Base-by-base conservation (phyloP, 1,284 basidiomycete genomes). In the Schizophyllum amplum region DNA sequence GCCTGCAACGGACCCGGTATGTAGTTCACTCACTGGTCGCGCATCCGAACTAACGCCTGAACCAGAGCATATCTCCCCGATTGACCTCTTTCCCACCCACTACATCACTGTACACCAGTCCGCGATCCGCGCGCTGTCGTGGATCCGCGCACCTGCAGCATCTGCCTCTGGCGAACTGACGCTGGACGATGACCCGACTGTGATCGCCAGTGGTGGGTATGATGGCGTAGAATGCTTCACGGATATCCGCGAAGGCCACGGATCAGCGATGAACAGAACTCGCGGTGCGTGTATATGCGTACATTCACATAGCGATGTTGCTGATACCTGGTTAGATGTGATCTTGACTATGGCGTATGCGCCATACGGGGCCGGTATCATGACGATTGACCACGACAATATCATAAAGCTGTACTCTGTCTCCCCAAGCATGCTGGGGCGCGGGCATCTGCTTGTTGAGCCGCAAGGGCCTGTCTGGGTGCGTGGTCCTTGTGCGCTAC, bases 391-490 rank as follows among this genome's bases (percentile, higher is more conserved):
- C 65, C 84, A 88, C 61, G 88, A 92, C 61, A 88, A 88, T 63
- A 81, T 79, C 4, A 77, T 91, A 55, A 92, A 91, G 68, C 78
- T 79, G 1, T 90, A 85, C 67, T 83, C 86, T 4, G 71, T 85
- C 1, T 81, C 83, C 3, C 85, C 88, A 1, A 79, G 76, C 60
- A 86, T 87, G 78, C 74, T 92, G 4, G 90, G 87, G 17, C 75
- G 84, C 53, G 90, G 89, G 0, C 87, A 89, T 68, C 75, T 77
- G 7, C 65, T 90, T 47, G 69, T 90, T 60, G 87, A 91, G 61
- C 82, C 86, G 0, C 75, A 79, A 23, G 92, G 92, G 0, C 86
- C 91, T 13, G 78, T 91, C 58, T 92, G 88, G 89, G 93, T 93
- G 64, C 57, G 79, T 68, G 0, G 27, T 33, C 17, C 21, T 23